Evolutionary conservation across 495 filamentous ascomycete species (phyloP).

Genomic region (Neurospora intermedia): DNA sequence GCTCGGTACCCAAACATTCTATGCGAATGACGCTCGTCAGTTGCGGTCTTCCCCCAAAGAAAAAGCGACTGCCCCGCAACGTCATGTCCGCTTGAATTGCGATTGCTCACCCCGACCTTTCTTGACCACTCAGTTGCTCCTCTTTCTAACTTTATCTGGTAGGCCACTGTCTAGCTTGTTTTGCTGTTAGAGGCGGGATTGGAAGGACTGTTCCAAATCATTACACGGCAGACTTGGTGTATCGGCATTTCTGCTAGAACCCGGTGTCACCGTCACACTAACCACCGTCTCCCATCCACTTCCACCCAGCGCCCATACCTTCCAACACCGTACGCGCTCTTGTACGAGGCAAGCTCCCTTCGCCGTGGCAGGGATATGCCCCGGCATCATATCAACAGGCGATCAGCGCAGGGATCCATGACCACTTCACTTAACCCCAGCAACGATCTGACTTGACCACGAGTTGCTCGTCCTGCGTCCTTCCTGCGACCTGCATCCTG

Average conservation of each 20-base stretch:
- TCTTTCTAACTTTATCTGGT: neutral
- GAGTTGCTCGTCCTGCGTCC: slow-evolving; percentile 3
- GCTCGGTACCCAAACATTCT: neutral
- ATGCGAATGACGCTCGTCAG: neutral
- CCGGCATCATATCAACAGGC: slow-evolving; percentile 2
- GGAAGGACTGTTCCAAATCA: neutral
- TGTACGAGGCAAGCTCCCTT: slow-evolving; percentile 6
- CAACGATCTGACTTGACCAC: slow-evolving; percentile 16
- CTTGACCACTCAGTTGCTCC: neutral
- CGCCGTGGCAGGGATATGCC: slow-evolving; percentile 5
- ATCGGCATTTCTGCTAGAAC: slow-evolving; percentile 10
- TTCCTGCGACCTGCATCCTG: neutral
- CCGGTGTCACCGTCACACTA: slow-evolving; percentile 18
- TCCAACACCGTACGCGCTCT: slow-evolving; percentile 2
- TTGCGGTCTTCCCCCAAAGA: neutral
- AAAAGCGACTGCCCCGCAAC: neutral
- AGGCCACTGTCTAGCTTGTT: neutral
- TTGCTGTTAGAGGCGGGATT: neutral
- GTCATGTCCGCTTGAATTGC: neutral
- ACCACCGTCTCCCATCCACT: slow-evolving; percentile 8
- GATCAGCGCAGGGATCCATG: slow-evolving; percentile 16
- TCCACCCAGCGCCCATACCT: neutral
- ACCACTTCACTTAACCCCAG: slow-evolving; percentile 6
- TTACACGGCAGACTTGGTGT: neutral
- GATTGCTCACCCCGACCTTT: neutral